Evolutionary conservation across 2,329 filamentous ascomycete species (phyloP).

Genomic region (Escovopsis sp.): DNA sequence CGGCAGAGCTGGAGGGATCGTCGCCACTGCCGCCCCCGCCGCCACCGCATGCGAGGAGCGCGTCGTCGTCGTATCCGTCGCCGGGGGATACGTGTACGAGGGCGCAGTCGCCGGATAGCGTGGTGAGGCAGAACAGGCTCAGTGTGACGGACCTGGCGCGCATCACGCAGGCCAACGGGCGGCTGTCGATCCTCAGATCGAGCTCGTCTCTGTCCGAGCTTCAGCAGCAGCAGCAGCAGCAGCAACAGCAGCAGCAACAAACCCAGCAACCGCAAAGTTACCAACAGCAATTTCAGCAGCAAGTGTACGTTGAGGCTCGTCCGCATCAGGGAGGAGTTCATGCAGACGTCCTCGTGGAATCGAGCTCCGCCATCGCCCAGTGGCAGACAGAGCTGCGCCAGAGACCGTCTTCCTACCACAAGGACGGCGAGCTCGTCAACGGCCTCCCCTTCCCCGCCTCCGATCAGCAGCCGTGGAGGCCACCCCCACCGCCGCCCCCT

Average conservation of each 20-base stretch:
- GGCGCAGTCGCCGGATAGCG: conserved; percentile 15
- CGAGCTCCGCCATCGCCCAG: conserved; percentile 10
- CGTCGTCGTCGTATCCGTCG: conserved; percentile 18
- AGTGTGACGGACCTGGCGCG: conserved; percentile 15
- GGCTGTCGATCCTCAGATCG: conserved; percentile 16
- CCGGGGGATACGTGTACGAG: conserved; percentile 8
- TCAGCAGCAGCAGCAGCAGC: too few relatives aligned
- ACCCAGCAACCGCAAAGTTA: neutral
- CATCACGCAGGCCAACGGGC: conserved; percentile 15
- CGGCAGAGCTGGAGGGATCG: too few relatives aligned
- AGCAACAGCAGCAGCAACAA: neutral
- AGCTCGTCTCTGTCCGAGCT: conserved; percentile 11
- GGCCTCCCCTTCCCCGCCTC: conserved; percentile 10
- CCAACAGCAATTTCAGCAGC: too few relatives aligned
- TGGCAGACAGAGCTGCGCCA: conserved; percentile 12
- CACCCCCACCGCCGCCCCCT: neutral
- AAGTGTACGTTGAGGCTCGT: too few relatives aligned
- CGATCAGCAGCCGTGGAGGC: conserved; percentile 7
- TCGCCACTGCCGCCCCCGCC: neutral
- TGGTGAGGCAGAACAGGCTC: conserved; percentile 9
- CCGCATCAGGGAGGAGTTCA: too few relatives aligned
- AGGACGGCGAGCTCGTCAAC: conserved; percentile 14
- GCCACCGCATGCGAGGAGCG: conserved; percentile 12
- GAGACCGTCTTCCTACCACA: conserved; percentile 11
- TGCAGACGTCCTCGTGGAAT: conserved; percentile 9